These are phyloP conservation scores for Alternaria arborescens DNA, from an alignment of 2,329 filamentous ascomycete species.

Conservation along the genomic window DNA sequence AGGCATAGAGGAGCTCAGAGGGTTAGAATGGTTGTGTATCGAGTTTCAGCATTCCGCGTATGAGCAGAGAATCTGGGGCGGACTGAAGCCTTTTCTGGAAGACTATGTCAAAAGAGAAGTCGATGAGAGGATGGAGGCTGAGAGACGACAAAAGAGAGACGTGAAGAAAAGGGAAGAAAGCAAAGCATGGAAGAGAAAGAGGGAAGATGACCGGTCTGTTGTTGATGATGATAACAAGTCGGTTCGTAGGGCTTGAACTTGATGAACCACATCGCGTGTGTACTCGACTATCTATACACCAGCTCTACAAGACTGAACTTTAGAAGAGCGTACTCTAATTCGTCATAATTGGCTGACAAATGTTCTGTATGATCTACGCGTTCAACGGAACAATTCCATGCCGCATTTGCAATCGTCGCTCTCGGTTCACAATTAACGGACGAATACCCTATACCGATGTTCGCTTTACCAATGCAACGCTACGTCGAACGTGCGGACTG, in stretches of 20 bases:
- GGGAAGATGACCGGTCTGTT: neutral
- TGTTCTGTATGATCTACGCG: neutral
- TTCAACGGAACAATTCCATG: neutral
- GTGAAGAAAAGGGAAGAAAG: neutral
- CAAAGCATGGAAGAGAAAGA: neutral
- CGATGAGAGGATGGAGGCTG: neutral
- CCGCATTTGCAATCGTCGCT: neutral
- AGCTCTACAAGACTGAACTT: neutral
- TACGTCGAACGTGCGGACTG: neutral
- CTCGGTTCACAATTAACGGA: neutral
- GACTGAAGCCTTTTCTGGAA: conserved; percentile 9
- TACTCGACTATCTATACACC: neutral
- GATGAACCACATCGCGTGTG: neutral
- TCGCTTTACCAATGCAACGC: neutral
- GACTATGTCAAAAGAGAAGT: neutral
- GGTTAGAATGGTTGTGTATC: conserved; percentile 15
- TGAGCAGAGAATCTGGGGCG: conserved; percentile 4
- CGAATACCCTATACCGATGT: neutral
- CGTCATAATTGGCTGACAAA: neutral
- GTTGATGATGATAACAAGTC: neutral
- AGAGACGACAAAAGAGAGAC: neutral
- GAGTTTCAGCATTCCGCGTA: conserved; percentile 7
- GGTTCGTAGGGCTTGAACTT: neutral
- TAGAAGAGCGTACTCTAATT: neutral
- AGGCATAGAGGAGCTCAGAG: conserved; percentile 7